phyloP scores from a whole-genome alignment of 768 basidiomycete species.

The Leccinum ochraceum region DNA sequence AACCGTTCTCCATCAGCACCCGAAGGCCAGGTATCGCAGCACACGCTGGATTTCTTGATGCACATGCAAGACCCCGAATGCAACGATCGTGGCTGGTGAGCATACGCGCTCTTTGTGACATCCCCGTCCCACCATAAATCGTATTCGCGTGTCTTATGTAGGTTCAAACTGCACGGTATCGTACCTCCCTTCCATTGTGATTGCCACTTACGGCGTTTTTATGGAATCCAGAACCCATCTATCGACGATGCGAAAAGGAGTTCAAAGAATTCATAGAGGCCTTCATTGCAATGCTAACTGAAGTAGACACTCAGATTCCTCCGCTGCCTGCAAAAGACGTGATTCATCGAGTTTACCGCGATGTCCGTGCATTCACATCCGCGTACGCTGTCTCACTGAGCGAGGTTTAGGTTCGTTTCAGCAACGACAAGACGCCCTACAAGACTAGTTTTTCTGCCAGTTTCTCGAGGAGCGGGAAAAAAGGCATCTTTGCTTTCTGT shows the following conservation, averaged over 20 bases:
- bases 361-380: conserved; percentile 43
- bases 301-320: conserved; percentile 82
- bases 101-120: background rate
- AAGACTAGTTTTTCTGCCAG: conserved; percentile 80
- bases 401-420: conserved; percentile 70
- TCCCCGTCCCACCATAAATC: background rate
- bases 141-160: conserved; percentile 27
- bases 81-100: conserved; percentile 84
- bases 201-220: background rate
- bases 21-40: conserved; percentile 82
- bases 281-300: conserved; percentile 65
- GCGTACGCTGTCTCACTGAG: conserved; percentile 9
- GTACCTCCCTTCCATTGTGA: background rate
- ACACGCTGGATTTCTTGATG: conserved; percentile 76
- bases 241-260: conserved; percentile 73
- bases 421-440: conserved; percentile 95
- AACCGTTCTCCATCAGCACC: conserved; percentile 52
- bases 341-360: conserved; percentile 90
- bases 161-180: conserved; percentile 82
- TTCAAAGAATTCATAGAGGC: conserved; percentile 83
- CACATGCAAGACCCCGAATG: conserved; percentile 71
- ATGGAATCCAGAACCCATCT: conserved; percentile 23
- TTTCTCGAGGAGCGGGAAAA: conserved; percentile 86
- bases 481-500: conserved; percentile 89
- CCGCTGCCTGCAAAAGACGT: conserved; percentile 89